phyloP scores from a whole-genome alignment of 1,139 yeast genomes.

The Diutina catenulata region DNA sequence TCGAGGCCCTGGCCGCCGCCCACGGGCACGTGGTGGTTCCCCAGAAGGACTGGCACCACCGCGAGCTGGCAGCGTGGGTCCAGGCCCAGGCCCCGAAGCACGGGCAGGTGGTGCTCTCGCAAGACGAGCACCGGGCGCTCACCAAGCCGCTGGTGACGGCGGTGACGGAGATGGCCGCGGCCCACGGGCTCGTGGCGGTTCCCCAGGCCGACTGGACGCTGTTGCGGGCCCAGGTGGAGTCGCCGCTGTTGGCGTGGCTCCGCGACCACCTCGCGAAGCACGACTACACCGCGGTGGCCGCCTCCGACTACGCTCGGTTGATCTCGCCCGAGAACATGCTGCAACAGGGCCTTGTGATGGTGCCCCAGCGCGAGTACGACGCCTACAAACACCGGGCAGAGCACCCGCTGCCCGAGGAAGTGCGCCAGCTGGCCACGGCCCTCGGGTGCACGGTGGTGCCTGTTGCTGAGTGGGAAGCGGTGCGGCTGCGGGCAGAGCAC shows the following conservation, averaged over 20 bases:
- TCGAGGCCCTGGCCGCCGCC: background rate
- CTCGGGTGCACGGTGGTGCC: constrained; percentile 12
- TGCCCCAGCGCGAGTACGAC: background rate
- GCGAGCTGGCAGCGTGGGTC: constrained; percentile 7
- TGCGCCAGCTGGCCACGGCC: constrained; percentile 11
- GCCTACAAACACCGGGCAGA: background rate
- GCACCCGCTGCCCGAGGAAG: background rate
- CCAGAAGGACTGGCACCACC: constrained; percentile 4
- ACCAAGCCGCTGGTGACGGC: background rate
- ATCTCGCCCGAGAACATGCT: background rate
- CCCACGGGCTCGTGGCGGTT: background rate
- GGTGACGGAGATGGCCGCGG: background rate
- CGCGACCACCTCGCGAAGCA: constrained; percentile 9
- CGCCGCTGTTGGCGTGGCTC: constrained; percentile 14
- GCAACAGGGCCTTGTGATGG: background rate
- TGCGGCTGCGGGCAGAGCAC: constrained; percentile 3
- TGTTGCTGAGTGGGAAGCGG: constrained; percentile 9
- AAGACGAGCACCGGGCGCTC: constrained; percentile 7
- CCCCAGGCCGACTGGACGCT: background rate
- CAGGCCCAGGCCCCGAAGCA: constrained; percentile 8
- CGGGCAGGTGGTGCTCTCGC: constrained; percentile 11
- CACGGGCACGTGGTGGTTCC: constrained; percentile 5
- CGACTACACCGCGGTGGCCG: background rate
- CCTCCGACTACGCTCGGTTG: background rate
- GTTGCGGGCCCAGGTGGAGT: constrained; percentile 4